These are phyloP conservation scores for Fusarium sp. DNA, from an alignment of 2,329 filamentous ascomycete species.

Conservation along the genomic window DNA sequence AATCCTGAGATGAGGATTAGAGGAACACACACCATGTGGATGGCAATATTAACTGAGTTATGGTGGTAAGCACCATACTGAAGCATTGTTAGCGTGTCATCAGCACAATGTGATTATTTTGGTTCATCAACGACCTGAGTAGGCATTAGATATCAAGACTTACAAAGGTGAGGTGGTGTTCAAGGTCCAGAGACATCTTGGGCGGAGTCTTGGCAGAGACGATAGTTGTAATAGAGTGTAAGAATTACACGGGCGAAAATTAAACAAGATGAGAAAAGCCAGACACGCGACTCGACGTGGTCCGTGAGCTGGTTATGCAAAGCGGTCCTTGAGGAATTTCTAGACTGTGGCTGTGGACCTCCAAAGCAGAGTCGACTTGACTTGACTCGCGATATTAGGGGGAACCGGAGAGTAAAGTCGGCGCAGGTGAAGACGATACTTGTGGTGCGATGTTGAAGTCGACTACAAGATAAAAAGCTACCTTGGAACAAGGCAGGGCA, in stretches of 20 bases:
- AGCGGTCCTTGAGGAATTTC: constrained; percentile 17
- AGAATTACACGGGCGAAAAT: constrained; percentile 20
- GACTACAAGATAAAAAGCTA: constrained; percentile 19
- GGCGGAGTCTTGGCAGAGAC: constrained; percentile 20
- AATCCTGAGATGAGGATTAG: constrained; percentile 77
- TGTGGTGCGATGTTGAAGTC: constrained; percentile 31
- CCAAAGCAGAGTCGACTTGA: constrained; percentile 5
- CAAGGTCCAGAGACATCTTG: constrained; percentile 77
- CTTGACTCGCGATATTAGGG: constrained; percentile 3
- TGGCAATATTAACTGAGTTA: constrained; percentile 78
- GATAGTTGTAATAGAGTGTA: constrained; percentile 7
- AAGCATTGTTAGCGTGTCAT: constrained; percentile 25
- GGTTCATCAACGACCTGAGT: not conserved
- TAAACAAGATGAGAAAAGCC: constrained; percentile 20
- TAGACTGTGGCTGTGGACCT: constrained; percentile 31
- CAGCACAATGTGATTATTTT: not conserved
- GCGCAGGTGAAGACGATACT: constrained; percentile 1
- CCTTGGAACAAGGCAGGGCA: not conserved
- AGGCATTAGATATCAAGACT: constrained; percentile 49
- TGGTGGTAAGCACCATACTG: constrained; percentile 89
- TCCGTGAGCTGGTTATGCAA: constrained; percentile 23
- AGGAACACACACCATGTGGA: constrained; percentile 84
- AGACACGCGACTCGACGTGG: constrained; percentile 17
- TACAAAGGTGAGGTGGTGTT: constrained; percentile 86
- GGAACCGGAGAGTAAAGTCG: constrained; percentile 6